Conservation (phyloP, 2,329 filamentous ascomycete species). For the Mollisiaceae sp. region DNA sequence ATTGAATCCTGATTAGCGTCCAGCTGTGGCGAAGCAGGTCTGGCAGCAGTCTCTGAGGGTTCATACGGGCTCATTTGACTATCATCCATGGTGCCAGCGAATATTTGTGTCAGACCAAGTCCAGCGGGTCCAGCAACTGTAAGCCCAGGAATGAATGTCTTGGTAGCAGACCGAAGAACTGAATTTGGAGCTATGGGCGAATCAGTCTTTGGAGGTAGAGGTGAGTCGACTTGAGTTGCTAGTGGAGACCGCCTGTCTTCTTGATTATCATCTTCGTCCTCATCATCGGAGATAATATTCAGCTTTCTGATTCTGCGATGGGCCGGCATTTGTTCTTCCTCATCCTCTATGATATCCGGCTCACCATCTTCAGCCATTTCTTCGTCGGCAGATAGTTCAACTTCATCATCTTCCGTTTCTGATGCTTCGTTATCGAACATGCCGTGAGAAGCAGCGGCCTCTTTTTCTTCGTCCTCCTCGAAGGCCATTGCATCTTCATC, state of each 20-base stretch:
- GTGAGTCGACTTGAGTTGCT: slow-evolving; percentile 36
- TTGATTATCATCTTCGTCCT: slow-evolving; percentile 48
- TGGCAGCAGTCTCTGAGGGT: slow-evolving; percentile 18
- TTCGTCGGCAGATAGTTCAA: slow-evolving; percentile 41
- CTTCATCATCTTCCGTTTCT: slow-evolving; percentile 47
- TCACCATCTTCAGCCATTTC: slow-evolving; percentile 36
- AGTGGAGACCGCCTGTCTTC: background rate
- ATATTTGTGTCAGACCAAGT: slow-evolving; percentile 85
- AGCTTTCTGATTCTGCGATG: slow-evolving; percentile 33
- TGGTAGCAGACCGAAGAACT: slow-evolving; percentile 70
- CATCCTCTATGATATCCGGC: slow-evolving; percentile 34
- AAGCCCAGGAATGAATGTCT: slow-evolving; percentile 72
- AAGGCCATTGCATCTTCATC: slow-evolving; percentile 49
- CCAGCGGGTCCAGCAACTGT: slow-evolving; percentile 65
- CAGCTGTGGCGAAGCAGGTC: slow-evolving; percentile 34
- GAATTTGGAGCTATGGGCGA: slow-evolving; percentile 63
- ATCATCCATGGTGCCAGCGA: slow-evolving; percentile 84
- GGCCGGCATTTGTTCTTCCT: slow-evolving; percentile 34
- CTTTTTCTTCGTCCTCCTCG: slow-evolving; percentile 50
- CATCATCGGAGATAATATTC: slow-evolving; percentile 47
- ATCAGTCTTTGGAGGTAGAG: slow-evolving; percentile 44
- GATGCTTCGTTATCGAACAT: slow-evolving; percentile 43
- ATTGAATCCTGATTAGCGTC: slow-evolving; percentile 49
- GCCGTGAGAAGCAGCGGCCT: slow-evolving; percentile 38
- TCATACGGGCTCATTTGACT: slow-evolving; percentile 48